Percentiles rank a stretch among this genome's conserved stretches.
Evolutionary conservation across 169 alveolate genomes (phyloP).

Genomic region (Cryptosporidium sp.): DNA sequence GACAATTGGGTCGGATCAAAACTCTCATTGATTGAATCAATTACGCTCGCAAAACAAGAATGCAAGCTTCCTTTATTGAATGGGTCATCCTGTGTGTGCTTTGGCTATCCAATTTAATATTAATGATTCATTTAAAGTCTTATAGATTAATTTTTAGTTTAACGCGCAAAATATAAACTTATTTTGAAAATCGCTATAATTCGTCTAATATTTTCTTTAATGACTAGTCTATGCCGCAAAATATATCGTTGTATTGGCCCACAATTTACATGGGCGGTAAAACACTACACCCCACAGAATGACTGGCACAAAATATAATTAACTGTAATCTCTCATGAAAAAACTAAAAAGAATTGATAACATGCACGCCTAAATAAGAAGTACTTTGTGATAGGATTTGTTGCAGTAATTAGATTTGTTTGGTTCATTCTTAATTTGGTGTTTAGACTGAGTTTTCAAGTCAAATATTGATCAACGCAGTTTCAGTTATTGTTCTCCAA

Average conservation of each 20-base stretch:
- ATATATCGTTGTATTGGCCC: slow-evolving; percentile 48
- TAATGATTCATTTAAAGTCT: too few species aligned
- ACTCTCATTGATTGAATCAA: slow-evolving; percentile 47
- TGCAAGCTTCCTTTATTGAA: slow-evolving; percentile 62
- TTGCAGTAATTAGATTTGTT: background rate
- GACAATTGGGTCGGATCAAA: slow-evolving; percentile 54
- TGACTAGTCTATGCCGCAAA: slow-evolving; percentile 8
- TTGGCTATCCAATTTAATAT: slow-evolving; percentile 54
- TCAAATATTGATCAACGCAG: background rate
- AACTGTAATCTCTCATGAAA: slow-evolving; percentile 6
- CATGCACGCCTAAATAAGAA: background rate
- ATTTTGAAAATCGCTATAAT: background rate
- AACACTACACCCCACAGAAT: slow-evolving; percentile 57
- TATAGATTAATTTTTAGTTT: background rate
- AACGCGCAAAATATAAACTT: background rate
- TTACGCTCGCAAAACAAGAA: slow-evolving; percentile 41
- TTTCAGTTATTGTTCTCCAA: background rate
- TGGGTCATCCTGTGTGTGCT: slow-evolving; percentile 66
- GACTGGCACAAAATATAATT: slow-evolving; percentile 1
- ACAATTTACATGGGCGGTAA: slow-evolving; percentile 76
- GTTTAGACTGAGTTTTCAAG: background rate
- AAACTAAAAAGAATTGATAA: background rate
- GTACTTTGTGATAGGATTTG: slow-evolving; percentile 6
- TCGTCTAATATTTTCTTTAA: background rate
- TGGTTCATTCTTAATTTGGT: background rate